phyloP scores from a whole-genome alignment of 2,329 filamentous ascomycete species.

The Pseudogymnoascus sp. region DNA sequence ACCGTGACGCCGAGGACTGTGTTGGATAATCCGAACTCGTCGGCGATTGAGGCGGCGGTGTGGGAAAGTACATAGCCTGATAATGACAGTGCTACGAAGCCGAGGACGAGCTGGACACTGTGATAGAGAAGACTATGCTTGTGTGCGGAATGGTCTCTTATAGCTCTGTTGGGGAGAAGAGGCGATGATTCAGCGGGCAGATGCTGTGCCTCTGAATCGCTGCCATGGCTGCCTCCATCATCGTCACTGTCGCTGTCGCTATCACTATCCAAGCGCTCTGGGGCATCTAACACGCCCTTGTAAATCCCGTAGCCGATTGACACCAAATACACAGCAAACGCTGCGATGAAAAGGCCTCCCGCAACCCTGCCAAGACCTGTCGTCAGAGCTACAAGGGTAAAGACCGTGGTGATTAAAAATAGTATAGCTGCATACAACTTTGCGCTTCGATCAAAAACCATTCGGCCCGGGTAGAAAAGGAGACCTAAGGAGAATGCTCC shows the following conservation, averaged over 20 bases:
- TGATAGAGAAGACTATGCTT: slow-evolving; percentile 31
- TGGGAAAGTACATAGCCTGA: slow-evolving; percentile 44
- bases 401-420: slow-evolving; percentile 36
- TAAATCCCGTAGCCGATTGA: slow-evolving; percentile 40
- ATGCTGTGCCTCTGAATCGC: not conserved
- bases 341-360: slow-evolving; percentile 34
- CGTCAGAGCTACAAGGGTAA: slow-evolving; percentile 30
- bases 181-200: slow-evolving; percentile 14
- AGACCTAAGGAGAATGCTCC: slow-evolving; percentile 49
- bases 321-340: slow-evolving; percentile 38
- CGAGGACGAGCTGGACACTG: slow-evolving; percentile 36
- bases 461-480: slow-evolving; percentile 32
- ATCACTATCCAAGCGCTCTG: slow-evolving; percentile 37
- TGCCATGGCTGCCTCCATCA: not conserved
- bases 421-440: slow-evolving; percentile 40
- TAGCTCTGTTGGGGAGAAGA: not conserved
- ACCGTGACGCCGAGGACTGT: slow-evolving; percentile 41
- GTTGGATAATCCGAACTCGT: slow-evolving; percentile 36
- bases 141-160: not conserved
- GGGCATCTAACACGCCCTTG: slow-evolving; percentile 34
- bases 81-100: slow-evolving; percentile 37
- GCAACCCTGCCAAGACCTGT: slow-evolving; percentile 28
- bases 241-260: slow-evolving; percentile 30
- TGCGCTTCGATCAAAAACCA: slow-evolving; percentile 41
- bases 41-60: slow-evolving; percentile 34